Conservation (phyloP, 1,284 basidiomycete genomes). For the Boletus albobrunnescens region DNA sequence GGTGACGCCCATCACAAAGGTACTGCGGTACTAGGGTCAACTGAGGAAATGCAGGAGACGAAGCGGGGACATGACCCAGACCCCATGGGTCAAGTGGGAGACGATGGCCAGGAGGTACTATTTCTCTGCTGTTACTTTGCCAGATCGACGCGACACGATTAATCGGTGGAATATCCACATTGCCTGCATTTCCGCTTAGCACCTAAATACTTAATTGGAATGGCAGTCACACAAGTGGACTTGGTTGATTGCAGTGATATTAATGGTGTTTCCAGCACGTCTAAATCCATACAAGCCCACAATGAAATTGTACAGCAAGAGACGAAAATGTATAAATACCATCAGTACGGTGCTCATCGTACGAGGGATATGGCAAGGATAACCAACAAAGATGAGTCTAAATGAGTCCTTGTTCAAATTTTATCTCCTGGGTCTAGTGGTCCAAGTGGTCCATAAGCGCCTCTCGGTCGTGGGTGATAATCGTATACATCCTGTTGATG, state of each 20-base stretch:
- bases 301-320: conserved; percentile 19
- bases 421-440: conserved; percentile 61
- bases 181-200: neutral
- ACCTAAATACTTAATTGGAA: too few species aligned
- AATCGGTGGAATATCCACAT: neutral
- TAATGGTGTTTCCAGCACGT: neutral
- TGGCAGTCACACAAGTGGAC: too few species aligned
- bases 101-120: conserved; percentile 22
- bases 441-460: conserved; percentile 71
- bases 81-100: neutral
- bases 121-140: conserved; percentile 30
- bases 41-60: neutral
- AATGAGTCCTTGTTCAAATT: conserved; percentile 26
- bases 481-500: conserved; percentile 37
- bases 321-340: neutral
- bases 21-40: neutral
- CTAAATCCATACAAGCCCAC: conserved; percentile 2
- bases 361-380: conserved; percentile 4
- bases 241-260: neutral
- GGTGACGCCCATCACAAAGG: neutral
- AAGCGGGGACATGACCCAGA: conserved; percentile 3
- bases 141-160: conserved; percentile 17
- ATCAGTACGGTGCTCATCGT: conserved; percentile 2
- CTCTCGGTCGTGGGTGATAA: conserved; percentile 41
- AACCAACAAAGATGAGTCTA: conserved; percentile 8